Evolutionary conservation across 1,284 basidiomycete genomes (phyloP).

Genomic region (Taiwanofungus camphoratus): DNA sequence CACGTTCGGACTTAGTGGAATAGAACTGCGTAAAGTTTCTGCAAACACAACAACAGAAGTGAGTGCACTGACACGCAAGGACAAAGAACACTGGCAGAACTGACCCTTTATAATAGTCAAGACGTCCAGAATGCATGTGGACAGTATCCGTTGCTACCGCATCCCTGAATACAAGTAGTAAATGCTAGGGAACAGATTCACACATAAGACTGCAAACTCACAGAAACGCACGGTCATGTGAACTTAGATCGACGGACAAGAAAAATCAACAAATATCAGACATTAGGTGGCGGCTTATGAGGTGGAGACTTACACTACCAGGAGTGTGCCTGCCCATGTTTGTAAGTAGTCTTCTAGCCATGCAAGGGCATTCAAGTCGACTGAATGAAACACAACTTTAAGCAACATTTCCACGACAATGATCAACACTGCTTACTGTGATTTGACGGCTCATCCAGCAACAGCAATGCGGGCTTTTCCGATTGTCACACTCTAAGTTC

Average conservation of each 20-base stretch:
- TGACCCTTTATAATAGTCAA: conserved; percentile 92
- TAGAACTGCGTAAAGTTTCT: conserved; percentile 99
- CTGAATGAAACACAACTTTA: conserved; percentile 25
- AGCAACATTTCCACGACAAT: background rate
- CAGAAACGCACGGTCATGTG: conserved; percentile 98
- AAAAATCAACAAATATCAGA: background rate
- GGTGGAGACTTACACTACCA: conserved; percentile 73
- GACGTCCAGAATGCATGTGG: conserved; percentile 90
- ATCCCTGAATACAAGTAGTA: conserved; percentile 48
- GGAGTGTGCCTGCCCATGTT: conserved; percentile 90
- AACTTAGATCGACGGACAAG: too few relatives aligned
- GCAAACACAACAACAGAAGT: conserved; percentile 3
- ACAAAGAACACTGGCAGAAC: too few relatives aligned
- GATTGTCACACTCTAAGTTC: conserved; percentile 3
- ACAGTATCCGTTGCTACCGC: conserved; percentile 95
- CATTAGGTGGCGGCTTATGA: background rate
- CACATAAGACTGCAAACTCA: conserved; percentile 30
- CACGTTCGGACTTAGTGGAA: conserved; percentile 94
- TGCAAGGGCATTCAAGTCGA: conserved; percentile 79
- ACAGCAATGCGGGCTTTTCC: conserved; percentile 63
- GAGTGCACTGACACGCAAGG: background rate
- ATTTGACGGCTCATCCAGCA: conserved; percentile 98
- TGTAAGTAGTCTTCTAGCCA: conserved; percentile 96
- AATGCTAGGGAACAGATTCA: background rate
- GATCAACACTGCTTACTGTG: conserved; percentile 54